A percentile compares a stretch with the other conserved stretches of the same genome.
These are phyloP conservation scores for Exserohilum turcica DNA, from an alignment of 2,329 filamentous ascomycete genomes.

Conservation along the genomic window DNA sequence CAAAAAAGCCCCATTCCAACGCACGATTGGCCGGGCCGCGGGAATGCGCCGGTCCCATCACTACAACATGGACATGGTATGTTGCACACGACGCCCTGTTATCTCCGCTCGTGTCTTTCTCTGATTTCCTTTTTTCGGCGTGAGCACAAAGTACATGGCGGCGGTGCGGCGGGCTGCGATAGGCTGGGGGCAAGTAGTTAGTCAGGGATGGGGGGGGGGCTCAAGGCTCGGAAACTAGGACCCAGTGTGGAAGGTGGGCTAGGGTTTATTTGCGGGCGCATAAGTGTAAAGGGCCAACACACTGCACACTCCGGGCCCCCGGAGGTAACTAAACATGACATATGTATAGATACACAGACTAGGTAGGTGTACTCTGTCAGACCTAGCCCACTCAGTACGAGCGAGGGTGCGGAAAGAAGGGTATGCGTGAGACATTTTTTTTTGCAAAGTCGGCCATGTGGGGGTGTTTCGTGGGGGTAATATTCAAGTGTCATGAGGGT, in stretches of 20 bases:
- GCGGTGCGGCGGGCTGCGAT: neutral
- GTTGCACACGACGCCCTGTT: neutral
- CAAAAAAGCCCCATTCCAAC: no score
- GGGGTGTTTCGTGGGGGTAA: neutral
- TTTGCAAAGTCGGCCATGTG: neutral
- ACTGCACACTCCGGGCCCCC: no score
- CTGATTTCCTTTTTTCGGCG: neutral
- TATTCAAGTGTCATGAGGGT: no score
- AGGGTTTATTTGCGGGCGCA: neutral
- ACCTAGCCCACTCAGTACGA: no score
- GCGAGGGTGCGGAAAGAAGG: no score
- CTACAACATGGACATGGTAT: no score
- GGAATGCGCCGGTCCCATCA: no score
- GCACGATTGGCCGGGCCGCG: no score
- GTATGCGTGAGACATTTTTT: neutral
- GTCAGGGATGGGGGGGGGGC: constrained; percentile 25
- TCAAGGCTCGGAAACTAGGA: constrained; percentile 18
- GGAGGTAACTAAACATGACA: no score
- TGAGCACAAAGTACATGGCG: neutral
- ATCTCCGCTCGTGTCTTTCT: neutral
- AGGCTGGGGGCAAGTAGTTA: constrained; percentile 9
- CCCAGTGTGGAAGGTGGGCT: constrained; percentile 22
- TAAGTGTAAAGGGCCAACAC: no score
- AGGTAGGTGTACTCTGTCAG: no score
- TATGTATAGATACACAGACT: no score